Evolutionary conservation across 805 yeast genomes (phyloP).

Genomic region (Jamesozyma hellenica): DNA sequence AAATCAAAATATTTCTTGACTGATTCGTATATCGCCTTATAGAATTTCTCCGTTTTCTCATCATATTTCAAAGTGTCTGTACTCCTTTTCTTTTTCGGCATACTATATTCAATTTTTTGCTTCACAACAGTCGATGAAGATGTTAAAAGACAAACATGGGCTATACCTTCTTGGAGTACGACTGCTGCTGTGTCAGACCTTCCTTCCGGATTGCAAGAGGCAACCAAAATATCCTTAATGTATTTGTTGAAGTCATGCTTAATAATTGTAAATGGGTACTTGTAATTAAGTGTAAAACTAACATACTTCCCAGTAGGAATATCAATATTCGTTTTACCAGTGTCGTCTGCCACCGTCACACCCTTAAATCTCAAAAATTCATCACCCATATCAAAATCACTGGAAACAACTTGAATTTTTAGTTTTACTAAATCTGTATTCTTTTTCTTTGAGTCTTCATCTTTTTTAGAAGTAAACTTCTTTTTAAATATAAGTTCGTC

Average conservation of each 20-base stretch:
- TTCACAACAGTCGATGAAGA: constrained; percentile 79
- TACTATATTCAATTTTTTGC: constrained; percentile 68
- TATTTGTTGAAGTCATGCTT: constrained; percentile 77
- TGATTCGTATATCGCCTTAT: constrained; percentile 51
- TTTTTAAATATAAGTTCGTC: constrained; percentile 69
- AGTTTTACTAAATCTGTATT: constrained; percentile 57
- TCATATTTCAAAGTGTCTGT: constrained; percentile 73
- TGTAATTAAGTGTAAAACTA: constrained; percentile 69
- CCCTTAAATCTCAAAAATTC: constrained; percentile 75
- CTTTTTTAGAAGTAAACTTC: constrained; percentile 47
- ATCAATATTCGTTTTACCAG: constrained; percentile 48
- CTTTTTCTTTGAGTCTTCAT: constrained; percentile 51
- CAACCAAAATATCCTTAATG: constrained; percentile 50
- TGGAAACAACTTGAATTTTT: constrained; percentile 49
- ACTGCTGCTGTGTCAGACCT: constrained; percentile 92
- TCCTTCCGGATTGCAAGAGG: constrained; percentile 63
- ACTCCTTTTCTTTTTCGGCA: constrained; percentile 82
- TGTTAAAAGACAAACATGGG: constrained; percentile 82
- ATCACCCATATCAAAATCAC: constrained; percentile 72
- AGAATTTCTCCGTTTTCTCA: constrained; percentile 63
- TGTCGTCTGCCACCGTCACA: constrained; percentile 37
- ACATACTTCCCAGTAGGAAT: constrained; percentile 83
- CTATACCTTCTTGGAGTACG: constrained; percentile 87
- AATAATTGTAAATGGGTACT: constrained; percentile 54
- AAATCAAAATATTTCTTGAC: constrained; percentile 60